Base-by-base conservation (phyloP, 257 asterid species). In the Hygrophila difformis region DNA sequence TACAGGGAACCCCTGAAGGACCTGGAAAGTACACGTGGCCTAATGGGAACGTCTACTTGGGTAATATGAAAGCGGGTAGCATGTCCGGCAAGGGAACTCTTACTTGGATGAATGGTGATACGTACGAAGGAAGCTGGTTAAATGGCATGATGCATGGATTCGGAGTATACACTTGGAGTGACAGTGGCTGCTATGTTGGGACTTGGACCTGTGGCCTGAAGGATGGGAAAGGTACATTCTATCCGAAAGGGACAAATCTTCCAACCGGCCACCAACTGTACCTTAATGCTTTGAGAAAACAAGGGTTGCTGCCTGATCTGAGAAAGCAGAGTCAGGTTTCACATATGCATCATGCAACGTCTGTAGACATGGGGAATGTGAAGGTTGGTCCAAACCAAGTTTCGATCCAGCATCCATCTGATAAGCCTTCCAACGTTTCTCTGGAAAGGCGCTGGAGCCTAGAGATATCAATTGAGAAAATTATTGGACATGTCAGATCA, bases 11-110 rank as follows among this genome's bases (percentile, higher is more conserved):
- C 18, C 95, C 93, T 0, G 98, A 91, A 64, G 98, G 98, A 14
- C 92, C 91, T 8, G 96, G 96, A 39, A 91, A 86, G 80, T 86
- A 91, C 70, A 69, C 66, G 1, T 91, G 98, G 98, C 68, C 73
- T 29, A 79, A 74, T 8, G 89, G 96, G 39, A 86, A 91, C 50
- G 78, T 86, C 39, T 91, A 91, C 68, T 22, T 80, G 65, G 98
- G 98, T 36, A 70, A 86, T 49, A 73, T 86, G 80, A 91, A 78
- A 61, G 87, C 72, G 26, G 96, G 96, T 24, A 80, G 68, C 58
- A 80, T 86, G 88, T 82, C 92, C 0, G 96, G 96, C 18, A 86
- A 82, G 51, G 98, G 98, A 57, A 86, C 95, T 42, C 93, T 91
- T 52, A 82, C 92, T 29, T 91, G 95, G 98, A 68, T 51, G n/a